A percentile compares a stretch with the other conserved stretches of the same genome.
These are phyloP conservation scores for Furcasterigmium sp. DNA, from an alignment of 2,329 filamentous ascomycete species.

Conservation along the genomic window DNA sequence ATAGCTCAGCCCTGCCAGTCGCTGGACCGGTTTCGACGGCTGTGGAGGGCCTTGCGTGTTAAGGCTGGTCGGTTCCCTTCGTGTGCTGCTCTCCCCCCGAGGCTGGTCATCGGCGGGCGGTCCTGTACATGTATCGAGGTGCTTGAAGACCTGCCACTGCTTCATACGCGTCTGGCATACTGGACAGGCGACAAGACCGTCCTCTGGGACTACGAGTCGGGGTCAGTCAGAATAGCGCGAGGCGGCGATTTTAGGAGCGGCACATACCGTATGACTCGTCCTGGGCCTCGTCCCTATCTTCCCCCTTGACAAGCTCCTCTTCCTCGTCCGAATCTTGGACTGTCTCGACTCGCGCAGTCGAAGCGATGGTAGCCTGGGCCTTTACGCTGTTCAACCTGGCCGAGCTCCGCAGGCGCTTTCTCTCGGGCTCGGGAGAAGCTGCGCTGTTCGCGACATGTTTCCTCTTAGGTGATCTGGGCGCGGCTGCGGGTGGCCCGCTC, in stretches of 20 bases:
- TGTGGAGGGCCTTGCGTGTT: neutral
- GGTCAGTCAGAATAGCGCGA: slow-evolving; percentile 7
- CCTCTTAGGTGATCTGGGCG: slow-evolving; percentile 41
- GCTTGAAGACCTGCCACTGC: slow-evolving; percentile 67
- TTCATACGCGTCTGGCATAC: slow-evolving; percentile 80
- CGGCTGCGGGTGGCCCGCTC: slow-evolving; percentile 19
- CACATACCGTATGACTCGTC: slow-evolving; percentile 6
- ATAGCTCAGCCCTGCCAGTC: slow-evolving; percentile 79
- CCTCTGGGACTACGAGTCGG: slow-evolving; percentile 37
- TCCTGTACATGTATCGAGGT: slow-evolving; percentile 64
- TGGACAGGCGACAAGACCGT: slow-evolving; percentile 78
- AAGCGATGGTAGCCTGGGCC: slow-evolving; percentile 24
- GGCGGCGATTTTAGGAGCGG: too few relatives aligned
- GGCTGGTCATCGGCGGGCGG: slow-evolving; percentile 17
- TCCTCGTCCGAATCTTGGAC: slow-evolving; percentile 3
- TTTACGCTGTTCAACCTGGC: slow-evolving; percentile 40
- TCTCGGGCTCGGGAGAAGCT: slow-evolving; percentile 22
- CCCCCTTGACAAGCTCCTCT: neutral
- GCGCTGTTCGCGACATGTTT: slow-evolving; percentile 25
- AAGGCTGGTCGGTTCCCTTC: neutral
- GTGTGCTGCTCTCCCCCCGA: neutral
- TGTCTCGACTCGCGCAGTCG: slow-evolving; percentile 29
- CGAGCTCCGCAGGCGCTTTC: slow-evolving; percentile 50
- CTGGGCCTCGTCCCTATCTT: slow-evolving; percentile 6
- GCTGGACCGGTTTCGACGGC: slow-evolving; percentile 36